Conservation (phyloP, 2,329 filamentous ascomycete genomes). For the Trichoderma simmonsii region DNA sequence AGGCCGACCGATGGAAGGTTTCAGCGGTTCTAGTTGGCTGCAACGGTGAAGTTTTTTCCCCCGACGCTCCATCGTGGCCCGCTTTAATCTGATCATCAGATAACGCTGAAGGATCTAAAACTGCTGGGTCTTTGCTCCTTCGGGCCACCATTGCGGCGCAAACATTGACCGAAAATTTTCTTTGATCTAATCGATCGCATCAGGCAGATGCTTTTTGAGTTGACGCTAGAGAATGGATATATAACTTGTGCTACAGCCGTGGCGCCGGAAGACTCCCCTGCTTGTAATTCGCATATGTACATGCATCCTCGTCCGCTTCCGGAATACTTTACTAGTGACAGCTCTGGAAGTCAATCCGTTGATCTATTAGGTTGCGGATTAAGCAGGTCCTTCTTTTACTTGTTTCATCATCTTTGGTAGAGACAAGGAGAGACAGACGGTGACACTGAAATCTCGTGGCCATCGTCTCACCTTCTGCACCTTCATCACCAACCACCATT, state of each 20-base stretch:
- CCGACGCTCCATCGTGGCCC: not conserved
- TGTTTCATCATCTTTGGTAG: not conserved
- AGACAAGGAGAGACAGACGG: not conserved
- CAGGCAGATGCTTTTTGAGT: slow-evolving; percentile 6
- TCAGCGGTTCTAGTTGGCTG: not conserved
- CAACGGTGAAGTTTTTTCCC: not conserved
- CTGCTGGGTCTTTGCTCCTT: not conserved
- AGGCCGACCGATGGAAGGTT: not conserved
- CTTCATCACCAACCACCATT: not conserved
- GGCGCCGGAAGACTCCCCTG: not conserved
- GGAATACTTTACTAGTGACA: not conserved
- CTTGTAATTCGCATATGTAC: not conserved
- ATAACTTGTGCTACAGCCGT: slow-evolving; percentile 1
- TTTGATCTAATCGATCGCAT: slow-evolving; percentile 16
- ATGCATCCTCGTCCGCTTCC: slow-evolving; percentile 4
- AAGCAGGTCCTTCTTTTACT: not conserved
- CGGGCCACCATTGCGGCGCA: not conserved
- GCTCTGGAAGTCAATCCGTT: not conserved
- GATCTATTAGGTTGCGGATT: not conserved
- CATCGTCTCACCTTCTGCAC: not conserved
- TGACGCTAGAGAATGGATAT: slow-evolving; percentile 10
- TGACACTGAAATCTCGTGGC: not conserved
- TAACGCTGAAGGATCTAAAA: not conserved
- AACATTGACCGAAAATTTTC: not conserved
- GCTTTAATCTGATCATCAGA: slow-evolving; percentile 15